Evolutionary conservation across 768 basidiomycete genomes (phyloP).

Genomic region (Podaxis pistillaris): DNA sequence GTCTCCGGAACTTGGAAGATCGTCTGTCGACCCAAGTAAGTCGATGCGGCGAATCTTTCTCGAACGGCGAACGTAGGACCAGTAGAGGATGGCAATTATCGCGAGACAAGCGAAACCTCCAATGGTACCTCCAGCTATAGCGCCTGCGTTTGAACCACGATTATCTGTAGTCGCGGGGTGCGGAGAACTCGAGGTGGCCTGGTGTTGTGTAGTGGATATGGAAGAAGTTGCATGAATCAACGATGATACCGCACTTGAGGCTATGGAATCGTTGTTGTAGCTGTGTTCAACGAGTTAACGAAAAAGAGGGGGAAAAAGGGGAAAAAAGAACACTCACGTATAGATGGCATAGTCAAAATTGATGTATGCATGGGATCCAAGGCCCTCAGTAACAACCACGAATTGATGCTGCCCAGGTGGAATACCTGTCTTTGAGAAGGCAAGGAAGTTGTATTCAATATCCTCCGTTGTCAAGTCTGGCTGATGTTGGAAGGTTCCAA

Average conservation of each 20-base stretch:
- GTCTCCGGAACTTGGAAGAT: not conserved
- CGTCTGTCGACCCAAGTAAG: constrained; percentile 3
- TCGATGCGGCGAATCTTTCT: too few relatives aligned
- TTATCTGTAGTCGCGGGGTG: not conserved
- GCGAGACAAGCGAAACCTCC: constrained; percentile 6
- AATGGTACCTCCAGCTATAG: constrained; percentile 8
- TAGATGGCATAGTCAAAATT: constrained; percentile 19
- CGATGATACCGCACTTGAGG: not conserved
- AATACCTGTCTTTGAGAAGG: constrained; percentile 15
- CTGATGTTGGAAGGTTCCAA: constrained; percentile 18
- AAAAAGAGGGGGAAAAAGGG: not conserved
- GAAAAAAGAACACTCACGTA: constrained; percentile 12
- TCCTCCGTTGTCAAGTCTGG: constrained; percentile 16
- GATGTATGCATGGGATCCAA: constrained; percentile 10
- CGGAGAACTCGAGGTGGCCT: not conserved
- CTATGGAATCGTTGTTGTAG: not conserved
- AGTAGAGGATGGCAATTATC: not conserved
- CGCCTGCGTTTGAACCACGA: not conserved
- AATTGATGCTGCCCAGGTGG: not conserved
- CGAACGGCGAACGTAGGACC: not conserved
- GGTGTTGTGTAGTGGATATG: not conserved
- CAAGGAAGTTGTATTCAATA: constrained; percentile 21
- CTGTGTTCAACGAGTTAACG: not conserved
- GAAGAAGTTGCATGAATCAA: not conserved
- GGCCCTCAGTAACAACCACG: constrained; percentile 17